These are phyloP conservation scores for Juncus effusus DNA, from an alignment of 176 grass and related monocot genomes.

Conservation along the genomic window DNA sequence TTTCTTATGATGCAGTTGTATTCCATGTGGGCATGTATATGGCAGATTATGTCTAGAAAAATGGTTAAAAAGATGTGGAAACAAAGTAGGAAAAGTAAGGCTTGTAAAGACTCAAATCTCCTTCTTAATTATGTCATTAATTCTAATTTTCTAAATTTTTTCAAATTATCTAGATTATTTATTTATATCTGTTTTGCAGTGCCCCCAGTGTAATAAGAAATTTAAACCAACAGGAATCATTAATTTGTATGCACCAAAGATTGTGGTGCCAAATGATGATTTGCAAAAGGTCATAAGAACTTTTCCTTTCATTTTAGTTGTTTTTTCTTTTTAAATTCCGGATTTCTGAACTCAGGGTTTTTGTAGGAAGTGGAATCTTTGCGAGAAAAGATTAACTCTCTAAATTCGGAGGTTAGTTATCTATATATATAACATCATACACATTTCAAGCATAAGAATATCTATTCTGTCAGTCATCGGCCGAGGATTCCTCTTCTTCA, in stretches of 20 bases:
- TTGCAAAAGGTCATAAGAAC: slow-evolving; percentile 69
- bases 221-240: slow-evolving; percentile 61
- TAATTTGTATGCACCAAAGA: slow-evolving; percentile 76
- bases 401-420: slow-evolving; percentile 59
- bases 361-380: slow-evolving; percentile 75
- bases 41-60: slow-evolving; percentile 84
- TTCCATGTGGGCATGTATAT: slow-evolving; percentile 96
- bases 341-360: slow-evolving; percentile 26
- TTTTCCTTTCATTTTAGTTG: slow-evolving; percentile 21
- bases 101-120: no score
- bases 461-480: no score
- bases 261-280: slow-evolving; percentile 79
- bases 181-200: slow-evolving; percentile 42
- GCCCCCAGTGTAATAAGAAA: slow-evolving; percentile 69
- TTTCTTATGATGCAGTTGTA: slow-evolving; percentile 47
- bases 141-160: no score
- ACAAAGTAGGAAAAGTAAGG: slow-evolving; percentile 72
- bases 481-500: no score
- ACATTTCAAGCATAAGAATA: no score
- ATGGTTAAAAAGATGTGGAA: slow-evolving; percentile 57
- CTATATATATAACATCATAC: not conserved
- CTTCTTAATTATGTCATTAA: no score
- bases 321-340: slow-evolving; percentile 22
- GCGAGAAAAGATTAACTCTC: slow-evolving; percentile 56
- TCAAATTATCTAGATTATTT: not conserved